These are phyloP conservation scores for Komagataella mondaviorum DNA, from an alignment of 805 yeast genomes.

Conservation along the genomic window DNA sequence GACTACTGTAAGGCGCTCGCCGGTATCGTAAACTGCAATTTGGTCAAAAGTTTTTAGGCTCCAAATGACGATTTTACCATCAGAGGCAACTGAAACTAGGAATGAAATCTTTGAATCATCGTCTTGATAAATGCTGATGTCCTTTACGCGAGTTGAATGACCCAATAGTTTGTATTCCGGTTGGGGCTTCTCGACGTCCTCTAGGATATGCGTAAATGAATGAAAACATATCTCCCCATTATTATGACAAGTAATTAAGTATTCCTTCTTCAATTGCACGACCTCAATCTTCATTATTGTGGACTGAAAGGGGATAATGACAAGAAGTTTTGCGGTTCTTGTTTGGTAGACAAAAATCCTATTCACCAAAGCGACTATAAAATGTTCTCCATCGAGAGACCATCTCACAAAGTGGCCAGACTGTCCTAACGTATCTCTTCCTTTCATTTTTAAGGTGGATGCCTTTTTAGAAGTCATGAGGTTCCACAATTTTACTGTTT, in stretches of 20 bases:
- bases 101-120: constrained; percentile 22
- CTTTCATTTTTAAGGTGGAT: constrained; percentile 61
- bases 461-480: constrained; percentile 95
- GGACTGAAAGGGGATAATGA: constrained; percentile 35
- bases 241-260: constrained; percentile 52
- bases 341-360: constrained; percentile 56
- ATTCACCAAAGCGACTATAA: constrained; percentile 61
- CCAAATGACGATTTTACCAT: constrained; percentile 91
- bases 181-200: constrained; percentile 11
- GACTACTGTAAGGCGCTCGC: constrained; percentile 85
- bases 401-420: constrained; percentile 54
- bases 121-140: constrained; percentile 38
- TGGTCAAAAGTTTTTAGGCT: constrained; percentile 57
- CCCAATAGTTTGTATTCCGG: constrained; percentile 43
- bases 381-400: constrained; percentile 54
- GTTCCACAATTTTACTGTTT: constrained; percentile 83
- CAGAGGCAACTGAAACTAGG: constrained; percentile 78
- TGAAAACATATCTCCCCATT: constrained; percentile 60
- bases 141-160: constrained; percentile 80
- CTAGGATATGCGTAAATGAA: constrained; percentile 21
- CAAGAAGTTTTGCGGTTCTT: constrained; percentile 40
- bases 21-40: constrained; percentile 80
- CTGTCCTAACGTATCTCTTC: constrained; percentile 54
- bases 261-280: constrained; percentile 33
- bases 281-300: constrained; percentile 61